Base-by-base conservation (phyloP, 805 yeast species). In the Metschnikowia henanensis region DNA sequence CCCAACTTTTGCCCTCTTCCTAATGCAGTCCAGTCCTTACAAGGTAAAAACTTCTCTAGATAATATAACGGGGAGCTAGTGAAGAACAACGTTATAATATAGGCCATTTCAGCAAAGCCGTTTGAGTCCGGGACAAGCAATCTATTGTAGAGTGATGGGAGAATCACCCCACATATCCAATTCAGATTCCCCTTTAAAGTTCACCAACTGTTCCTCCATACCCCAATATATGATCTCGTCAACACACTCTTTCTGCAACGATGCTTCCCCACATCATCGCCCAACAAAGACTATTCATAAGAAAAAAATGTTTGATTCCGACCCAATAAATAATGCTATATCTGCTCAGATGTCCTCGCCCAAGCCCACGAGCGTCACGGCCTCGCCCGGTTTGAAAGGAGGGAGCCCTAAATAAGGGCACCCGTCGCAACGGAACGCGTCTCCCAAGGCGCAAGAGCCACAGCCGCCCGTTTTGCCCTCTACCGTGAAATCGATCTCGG, bases 401-500 rank as follows among this genome's bases (percentile, higher is more conserved):
- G 99, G 99, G 35, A 94, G 73, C 0, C 99, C 99, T 53, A 94
- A 71, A 66, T 84, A 94, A 30, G 99, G 99, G 68, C 99, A 94
- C 2, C 98, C 97, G 55, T 91, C 96, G 65, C 99, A 94, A 60
- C 99, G 76, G 70, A 94, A 94, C 0, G 99, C 99, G 65, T 94
- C 99, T 34, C 99, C 99, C 38, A 94, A 75, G 0, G 98, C 83
- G 69, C 99, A 94, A 9, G 96, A 87, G 20, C 96, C 96, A 70
- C 99, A 94, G 3, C 97, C 97, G 26, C 97, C 97, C 10, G 95
- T 85, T 60, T 92, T 92, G 31, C 98, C 98, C 52, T 91, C 89
- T n/a, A 91, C 81, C 0, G 99, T 92, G 69, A 92, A 92, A 62
- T 92, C 98, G 43, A 92, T 81, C 62, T 92, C 99, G 3, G 95